phyloP scores from a whole-genome alignment of 1,284 basidiomycete genomes.

The Irpex sp. region DNA sequence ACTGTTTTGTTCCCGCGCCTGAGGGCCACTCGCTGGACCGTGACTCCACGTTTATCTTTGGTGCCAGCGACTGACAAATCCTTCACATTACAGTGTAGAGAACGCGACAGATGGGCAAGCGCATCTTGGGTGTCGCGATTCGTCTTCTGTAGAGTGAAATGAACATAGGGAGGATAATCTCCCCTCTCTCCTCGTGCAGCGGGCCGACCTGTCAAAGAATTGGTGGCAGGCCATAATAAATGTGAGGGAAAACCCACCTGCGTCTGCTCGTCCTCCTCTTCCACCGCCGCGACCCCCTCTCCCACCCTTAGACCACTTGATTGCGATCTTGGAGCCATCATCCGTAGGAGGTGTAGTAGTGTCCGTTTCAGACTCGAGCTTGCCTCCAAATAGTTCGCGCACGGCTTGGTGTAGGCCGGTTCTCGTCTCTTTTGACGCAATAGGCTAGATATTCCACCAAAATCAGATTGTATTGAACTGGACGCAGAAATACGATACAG shows the following conservation, averaged over 20 bases:
- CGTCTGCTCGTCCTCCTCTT: slow-evolving; percentile 35
- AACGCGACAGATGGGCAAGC: slow-evolving; percentile 73
- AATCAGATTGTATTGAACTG: slow-evolving; percentile 20
- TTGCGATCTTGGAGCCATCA: slow-evolving; percentile 65
- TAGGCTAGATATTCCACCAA: slow-evolving; percentile 50
- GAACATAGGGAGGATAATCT: slow-evolving; percentile 86
- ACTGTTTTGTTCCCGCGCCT: slow-evolving; percentile 78
- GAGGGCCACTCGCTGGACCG: slow-evolving; percentile 88
- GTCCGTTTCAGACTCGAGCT: slow-evolving; percentile 81
- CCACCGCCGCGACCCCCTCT: slow-evolving; percentile 41
- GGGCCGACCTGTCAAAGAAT: slow-evolving; percentile 17
- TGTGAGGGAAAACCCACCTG: slow-evolving; percentile 21
- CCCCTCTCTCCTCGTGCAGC: slow-evolving; percentile 48
- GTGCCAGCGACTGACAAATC: slow-evolving; percentile 92
- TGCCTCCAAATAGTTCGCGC: slow-evolving; percentile 79
- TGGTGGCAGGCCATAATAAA: not conserved
- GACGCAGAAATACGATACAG: slow-evolving; percentile 27
- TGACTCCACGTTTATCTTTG: slow-evolving; percentile 97
- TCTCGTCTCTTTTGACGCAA: slow-evolving; percentile 77
- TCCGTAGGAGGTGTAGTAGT: slow-evolving; percentile 44
- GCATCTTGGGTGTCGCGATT: slow-evolving; percentile 98
- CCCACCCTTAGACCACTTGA: slow-evolving; percentile 65
- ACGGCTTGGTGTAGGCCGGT: slow-evolving; percentile 82
- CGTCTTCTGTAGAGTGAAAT: slow-evolving; percentile 96
- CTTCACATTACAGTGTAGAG: slow-evolving; percentile 70